These are phyloP conservation scores for Ophiobolus disseminans DNA, from an alignment of 2,329 filamentous ascomycete genomes.

Conservation along the genomic window DNA sequence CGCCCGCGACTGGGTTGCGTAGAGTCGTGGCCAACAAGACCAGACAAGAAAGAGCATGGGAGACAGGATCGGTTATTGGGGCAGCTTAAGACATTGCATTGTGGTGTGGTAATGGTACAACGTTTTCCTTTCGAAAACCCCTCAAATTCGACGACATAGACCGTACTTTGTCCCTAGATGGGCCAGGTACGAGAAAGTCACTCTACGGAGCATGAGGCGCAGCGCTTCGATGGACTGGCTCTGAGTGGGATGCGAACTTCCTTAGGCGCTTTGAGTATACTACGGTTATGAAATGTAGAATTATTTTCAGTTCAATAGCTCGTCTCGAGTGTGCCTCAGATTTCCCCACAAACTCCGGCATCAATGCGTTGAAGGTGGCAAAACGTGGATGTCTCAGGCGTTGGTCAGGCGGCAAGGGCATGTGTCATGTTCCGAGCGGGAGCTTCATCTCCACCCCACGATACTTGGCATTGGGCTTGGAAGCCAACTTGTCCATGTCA, in stretches of 20 bases:
- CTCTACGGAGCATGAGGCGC: constrained; percentile 44
- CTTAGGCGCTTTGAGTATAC: constrained; percentile 22
- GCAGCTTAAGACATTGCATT: constrained; percentile 12
- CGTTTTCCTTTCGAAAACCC: constrained; percentile 24
- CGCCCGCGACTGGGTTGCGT: constrained; percentile 43
- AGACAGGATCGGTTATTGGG: neutral
- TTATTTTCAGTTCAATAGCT: constrained; percentile 23
- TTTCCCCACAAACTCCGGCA: neutral
- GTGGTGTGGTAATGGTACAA: constrained; percentile 44
- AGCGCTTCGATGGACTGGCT: constrained; percentile 45
- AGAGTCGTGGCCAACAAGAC: constrained; percentile 4
- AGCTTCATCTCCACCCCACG: neutral
- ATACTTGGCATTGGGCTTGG: neutral
- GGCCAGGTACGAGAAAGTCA: constrained; percentile 19
- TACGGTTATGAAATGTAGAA: constrained; percentile 41
- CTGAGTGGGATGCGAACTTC: constrained; percentile 33
- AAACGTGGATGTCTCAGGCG: constrained; percentile 24
- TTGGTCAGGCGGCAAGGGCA: constrained; percentile 13
- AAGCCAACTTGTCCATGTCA: too few species aligned
- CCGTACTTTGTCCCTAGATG: constrained; percentile 31
- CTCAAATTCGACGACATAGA: constrained; percentile 34
- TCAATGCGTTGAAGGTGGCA: constrained; percentile 7
- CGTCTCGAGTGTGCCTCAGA: neutral
- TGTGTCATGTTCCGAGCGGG: constrained; percentile 19
- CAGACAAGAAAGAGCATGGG: constrained; percentile 5